Base-by-base conservation (phyloP, 1,139 yeast species). In the Suhomyces bolitotheri region DNA sequence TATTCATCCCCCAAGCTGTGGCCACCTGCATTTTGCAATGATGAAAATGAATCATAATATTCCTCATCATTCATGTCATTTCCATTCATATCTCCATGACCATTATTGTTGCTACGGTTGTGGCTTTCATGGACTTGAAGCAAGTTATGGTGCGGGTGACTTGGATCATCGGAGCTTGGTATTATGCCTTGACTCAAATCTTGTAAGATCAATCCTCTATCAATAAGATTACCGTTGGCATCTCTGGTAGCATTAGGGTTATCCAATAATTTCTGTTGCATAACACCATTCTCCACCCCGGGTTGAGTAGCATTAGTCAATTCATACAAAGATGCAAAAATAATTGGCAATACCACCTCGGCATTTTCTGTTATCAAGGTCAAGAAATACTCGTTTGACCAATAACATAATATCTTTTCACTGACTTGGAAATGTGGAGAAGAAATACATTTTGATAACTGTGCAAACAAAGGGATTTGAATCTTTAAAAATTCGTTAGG, bases 361-460 rank as follows among this genome's bases (percentile, higher is more conserved):
- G 95, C 92, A 54, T 80, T 80, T 54, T 92, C 97, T 19, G 95
- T 87, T 32, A 94, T 89, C 46, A 92, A 66, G 26, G 90, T 84
- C 50, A 92, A 78, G 58, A 92, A 90, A 64, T 87, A 90, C 56
- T 92, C 98, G 60, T 92, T 92, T 49, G 87, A 85, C 95, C 97
- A 94, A 61, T 82, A 89, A 56, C 92, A 86, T 41, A 92, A 73
- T 1, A 94, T 96, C 50, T 95, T 89, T 62, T 92, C 99, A 45
- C 95, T 86, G 17, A 92, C 97, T 69, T 94, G 98, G 70, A 92
- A 94, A 66, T 92, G 98, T 16, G 96, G 89, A 3, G 96, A 86
- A 17, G 96, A 78, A 31, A 94, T 90, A 66, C 97, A 90, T 64
- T 87, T 89, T 38, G 96, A 85, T 47, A 92, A 73, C 63, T 94